These are phyloP conservation scores for Boletus insuetus DNA, from an alignment of 768 basidiomycete genomes.

Conservation along the genomic window DNA sequence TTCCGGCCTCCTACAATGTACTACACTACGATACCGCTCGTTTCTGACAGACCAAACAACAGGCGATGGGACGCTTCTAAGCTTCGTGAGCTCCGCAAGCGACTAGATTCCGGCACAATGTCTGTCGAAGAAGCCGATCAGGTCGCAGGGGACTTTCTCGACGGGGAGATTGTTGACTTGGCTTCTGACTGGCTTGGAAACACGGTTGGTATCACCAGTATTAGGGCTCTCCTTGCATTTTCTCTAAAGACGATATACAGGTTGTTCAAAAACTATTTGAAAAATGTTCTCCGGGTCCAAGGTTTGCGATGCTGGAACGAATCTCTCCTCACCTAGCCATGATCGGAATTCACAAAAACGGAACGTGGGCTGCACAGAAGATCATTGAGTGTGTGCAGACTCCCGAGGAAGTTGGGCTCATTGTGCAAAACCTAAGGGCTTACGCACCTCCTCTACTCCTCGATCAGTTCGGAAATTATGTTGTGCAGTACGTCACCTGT, in stretches of 20 bases:
- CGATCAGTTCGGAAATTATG: conserved; percentile 93
- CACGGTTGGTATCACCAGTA: conserved; percentile 43
- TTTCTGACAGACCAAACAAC: conserved; percentile 80
- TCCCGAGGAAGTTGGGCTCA: conserved; percentile 80
- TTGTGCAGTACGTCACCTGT: conserved; percentile 69
- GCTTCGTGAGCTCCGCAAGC: conserved; percentile 90
- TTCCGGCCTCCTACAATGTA: conserved; percentile 93
- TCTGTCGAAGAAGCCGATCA: conserved; percentile 84
- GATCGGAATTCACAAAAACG: conserved; percentile 99
- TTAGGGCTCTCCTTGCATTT: not conserved
- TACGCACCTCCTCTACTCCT: conserved; percentile 92
- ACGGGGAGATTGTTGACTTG: conserved; percentile 92
- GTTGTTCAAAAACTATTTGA: conserved; percentile 98
- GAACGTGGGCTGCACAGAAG: conserved; percentile 99
- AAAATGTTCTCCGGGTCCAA: conserved; percentile 70
- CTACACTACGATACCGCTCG: conserved; percentile 91
- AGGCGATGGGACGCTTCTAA: conserved; percentile 93
- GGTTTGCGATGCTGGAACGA: conserved; percentile 90
- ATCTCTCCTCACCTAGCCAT: conserved; percentile 91
- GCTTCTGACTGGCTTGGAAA: conserved; percentile 99
- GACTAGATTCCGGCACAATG: conserved; percentile 88
- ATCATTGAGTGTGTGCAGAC: conserved; percentile 93
- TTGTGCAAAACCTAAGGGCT: conserved; percentile 83
- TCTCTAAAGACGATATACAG: conserved; percentile 34
- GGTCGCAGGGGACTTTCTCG: conserved; percentile 86